Percentiles rank a stretch among this genome's conserved stretches.
phyloP scores from a whole-genome alignment of 306 rosid genomes.

The Alnus rubra region DNA sequence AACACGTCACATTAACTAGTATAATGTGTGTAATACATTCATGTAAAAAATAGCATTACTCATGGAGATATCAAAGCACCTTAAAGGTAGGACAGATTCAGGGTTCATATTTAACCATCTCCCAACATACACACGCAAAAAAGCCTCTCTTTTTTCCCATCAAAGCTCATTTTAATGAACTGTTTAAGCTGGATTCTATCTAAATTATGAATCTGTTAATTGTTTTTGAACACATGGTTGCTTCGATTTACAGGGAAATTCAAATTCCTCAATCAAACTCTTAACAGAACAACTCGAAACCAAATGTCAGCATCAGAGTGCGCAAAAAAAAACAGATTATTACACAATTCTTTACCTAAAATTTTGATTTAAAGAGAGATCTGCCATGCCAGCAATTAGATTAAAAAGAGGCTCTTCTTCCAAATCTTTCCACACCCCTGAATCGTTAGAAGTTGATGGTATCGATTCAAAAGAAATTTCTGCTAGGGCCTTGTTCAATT shows the following conservation, averaged over 20 bases:
- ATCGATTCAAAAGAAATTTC: slow-evolving; percentile 30
- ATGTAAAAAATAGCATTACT: too few species aligned
- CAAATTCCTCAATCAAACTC: slow-evolving; percentile 6
- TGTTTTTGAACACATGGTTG: not conserved
- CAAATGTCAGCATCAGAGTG: not conserved
- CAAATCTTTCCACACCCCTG: slow-evolving; percentile 30
- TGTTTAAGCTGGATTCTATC: not conserved
- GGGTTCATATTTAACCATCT: too few species aligned
- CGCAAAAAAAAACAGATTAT: not conserved
- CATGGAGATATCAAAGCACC: too few species aligned
- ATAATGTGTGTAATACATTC: too few species aligned
- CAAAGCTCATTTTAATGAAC: not conserved
- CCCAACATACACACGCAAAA: too few species aligned
- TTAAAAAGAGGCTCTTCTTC: slow-evolving; percentile 40
- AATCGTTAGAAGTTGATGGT: slow-evolving; percentile 35
- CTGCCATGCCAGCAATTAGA: slow-evolving; percentile 47
- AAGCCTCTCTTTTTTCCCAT: not conserved
- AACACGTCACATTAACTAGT: too few species aligned
- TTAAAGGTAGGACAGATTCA: too few species aligned
- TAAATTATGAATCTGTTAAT: not conserved
- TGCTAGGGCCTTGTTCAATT: slow-evolving; percentile 49
- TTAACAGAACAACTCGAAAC: not conserved
- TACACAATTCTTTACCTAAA: slow-evolving; percentile 10
- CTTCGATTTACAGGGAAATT: not conserved
- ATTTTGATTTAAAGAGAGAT: slow-evolving; percentile 43